Conservation (phyloP, 306 rosid genomes). For the Fagus crenata region DNA sequence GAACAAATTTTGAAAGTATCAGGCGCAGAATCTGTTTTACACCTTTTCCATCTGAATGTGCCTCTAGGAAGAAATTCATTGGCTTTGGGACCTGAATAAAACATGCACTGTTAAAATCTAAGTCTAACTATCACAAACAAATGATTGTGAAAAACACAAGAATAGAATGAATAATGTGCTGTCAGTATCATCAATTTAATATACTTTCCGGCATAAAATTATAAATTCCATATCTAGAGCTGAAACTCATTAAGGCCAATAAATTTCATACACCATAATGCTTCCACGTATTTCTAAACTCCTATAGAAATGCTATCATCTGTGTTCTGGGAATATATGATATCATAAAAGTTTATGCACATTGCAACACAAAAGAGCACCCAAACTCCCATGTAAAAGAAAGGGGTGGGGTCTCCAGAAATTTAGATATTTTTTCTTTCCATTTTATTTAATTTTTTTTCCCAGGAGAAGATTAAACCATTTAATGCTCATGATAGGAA, state of each 20-base stretch:
- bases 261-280: background rate
- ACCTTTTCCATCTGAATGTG: conserved; percentile 78
- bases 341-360: background rate
- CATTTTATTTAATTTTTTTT: background rate
- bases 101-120: conserved; percentile 15
- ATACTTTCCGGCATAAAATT: conserved; percentile 10
- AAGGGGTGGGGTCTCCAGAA: background rate
- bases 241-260: background rate
- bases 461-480: background rate
- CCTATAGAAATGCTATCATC: background rate
- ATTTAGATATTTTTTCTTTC: background rate
- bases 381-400: background rate
- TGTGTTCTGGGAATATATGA: background rate
- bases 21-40: conserved; percentile 97
- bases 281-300: conserved; percentile 1
- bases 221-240: background rate
- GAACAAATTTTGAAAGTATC: conserved; percentile 84
- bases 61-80: conserved; percentile 68
- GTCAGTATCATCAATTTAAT: background rate
- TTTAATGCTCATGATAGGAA: background rate
- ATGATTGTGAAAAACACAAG: background rate
- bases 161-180: background rate
- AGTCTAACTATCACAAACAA: background rate
- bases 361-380: background rate
- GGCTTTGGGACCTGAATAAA: conserved; percentile 89